These are phyloP conservation scores for Camellia granthamiana DNA, from an alignment of 148 eudicot species.

Conservation along the genomic window DNA sequence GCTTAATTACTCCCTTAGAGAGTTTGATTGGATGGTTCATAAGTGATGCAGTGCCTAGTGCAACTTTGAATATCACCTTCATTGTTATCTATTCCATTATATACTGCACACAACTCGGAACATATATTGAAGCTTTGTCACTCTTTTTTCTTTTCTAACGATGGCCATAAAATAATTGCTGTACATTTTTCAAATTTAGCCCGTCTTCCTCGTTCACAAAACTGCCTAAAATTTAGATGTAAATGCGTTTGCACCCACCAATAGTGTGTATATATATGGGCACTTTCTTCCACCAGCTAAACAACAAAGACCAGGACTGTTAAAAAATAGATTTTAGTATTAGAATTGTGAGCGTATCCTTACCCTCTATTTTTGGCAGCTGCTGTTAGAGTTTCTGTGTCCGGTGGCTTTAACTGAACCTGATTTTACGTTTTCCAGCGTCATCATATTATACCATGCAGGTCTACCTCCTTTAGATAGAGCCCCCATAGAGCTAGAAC, in stretches of 20 bases:
- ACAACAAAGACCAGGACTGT: neutral
- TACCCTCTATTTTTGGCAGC: neutral
- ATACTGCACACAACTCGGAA: too few relatives aligned
- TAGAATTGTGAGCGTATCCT: neutral
- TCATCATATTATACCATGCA: neutral
- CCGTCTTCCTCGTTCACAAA: too few relatives aligned
- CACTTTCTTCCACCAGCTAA: neutral
- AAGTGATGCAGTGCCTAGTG: neutral
- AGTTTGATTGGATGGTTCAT: neutral
- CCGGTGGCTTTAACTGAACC: neutral
- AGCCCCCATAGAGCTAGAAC: neutral
- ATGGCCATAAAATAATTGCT: too few relatives aligned
- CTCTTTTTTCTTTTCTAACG: too few relatives aligned
- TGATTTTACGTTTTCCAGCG: neutral
- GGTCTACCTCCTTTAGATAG: neutral
- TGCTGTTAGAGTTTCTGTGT: neutral
- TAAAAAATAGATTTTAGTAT: neutral
- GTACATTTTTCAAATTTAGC: too few relatives aligned
- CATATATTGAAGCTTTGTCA: too few relatives aligned
- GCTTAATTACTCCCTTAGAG: conserved; percentile 1
- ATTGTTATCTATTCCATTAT: neutral
- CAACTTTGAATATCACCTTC: neutral
- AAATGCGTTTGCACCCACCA: too few relatives aligned
- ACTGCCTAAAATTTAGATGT: too few relatives aligned
- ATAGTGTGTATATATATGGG: neutral